Conservation (phyloP, 257 asterid species). For the Coffea canephora region DNA sequence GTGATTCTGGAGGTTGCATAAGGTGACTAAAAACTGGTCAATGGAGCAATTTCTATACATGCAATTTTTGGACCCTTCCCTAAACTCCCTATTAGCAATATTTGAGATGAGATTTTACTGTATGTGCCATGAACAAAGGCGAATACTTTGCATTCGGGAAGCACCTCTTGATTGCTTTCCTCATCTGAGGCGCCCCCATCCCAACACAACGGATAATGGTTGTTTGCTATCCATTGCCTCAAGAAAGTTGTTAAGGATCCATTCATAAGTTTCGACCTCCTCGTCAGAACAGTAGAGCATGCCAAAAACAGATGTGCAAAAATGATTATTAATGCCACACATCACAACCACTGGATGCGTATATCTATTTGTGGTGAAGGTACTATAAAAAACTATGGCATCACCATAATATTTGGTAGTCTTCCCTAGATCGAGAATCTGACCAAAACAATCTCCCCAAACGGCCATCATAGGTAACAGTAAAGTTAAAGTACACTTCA, state of each 20-base stretch:
- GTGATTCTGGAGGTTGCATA: background rate
- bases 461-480: background rate
- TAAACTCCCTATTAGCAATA: no score
- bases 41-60: background rate
- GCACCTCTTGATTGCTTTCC: background rate
- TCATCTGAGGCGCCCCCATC: background rate
- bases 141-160: background rate
- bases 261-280: background rate
- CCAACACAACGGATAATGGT: background rate
- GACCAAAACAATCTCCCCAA: background rate
- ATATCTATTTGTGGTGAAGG: background rate
- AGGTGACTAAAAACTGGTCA: background rate
- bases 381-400: no score
- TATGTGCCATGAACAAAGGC: background rate
- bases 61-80: background rate
- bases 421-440: background rate
- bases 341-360: background rate
- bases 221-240: background rate
- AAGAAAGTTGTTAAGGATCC: background rate
- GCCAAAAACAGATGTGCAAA: background rate
- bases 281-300: no score
- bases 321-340: background rate
- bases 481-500: background rate
- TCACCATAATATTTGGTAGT: background rate
- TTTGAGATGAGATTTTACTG: background rate